Evolutionary conservation across 1,139 yeast genomes (phyloP).

Genomic region (Suhomyces coccinellae): DNA sequence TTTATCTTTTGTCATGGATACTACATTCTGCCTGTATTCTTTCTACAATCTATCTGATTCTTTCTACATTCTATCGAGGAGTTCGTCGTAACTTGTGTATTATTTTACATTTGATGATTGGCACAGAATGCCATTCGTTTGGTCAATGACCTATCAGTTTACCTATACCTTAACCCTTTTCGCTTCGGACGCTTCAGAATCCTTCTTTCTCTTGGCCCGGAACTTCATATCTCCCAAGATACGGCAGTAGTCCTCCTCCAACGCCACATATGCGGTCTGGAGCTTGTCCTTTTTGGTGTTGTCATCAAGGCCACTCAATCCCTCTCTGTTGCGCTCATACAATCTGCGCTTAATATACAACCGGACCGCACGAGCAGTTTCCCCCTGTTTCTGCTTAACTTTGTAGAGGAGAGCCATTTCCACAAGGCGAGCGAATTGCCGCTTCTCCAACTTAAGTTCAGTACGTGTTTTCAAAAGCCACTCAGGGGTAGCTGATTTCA

Average conservation of each 20-base stretch:
- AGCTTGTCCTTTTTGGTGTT: slow-evolving; percentile 65
- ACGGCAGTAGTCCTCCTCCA: slow-evolving; percentile 69
- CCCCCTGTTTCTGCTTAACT: slow-evolving; percentile 29
- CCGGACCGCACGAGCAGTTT: slow-evolving; percentile 46
- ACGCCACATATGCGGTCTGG: slow-evolving; percentile 69
- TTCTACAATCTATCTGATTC: too few species aligned
- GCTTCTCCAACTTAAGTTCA: slow-evolving; percentile 62
- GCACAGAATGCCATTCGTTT: too few species aligned
- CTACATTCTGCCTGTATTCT: too few species aligned
- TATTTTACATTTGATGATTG: too few species aligned
- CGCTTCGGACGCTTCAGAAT: slow-evolving; percentile 4
- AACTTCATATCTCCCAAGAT: slow-evolving; percentile 44
- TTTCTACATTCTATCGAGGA: too few species aligned
- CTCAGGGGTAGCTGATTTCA: slow-evolving; percentile 26
- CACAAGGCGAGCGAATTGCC: slow-evolving; percentile 74
- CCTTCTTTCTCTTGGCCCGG: slow-evolving; percentile 16
- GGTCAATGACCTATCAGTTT: neutral
- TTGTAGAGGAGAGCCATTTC: slow-evolving; percentile 71
- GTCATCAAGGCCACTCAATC: slow-evolving; percentile 63
- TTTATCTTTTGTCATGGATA: too few species aligned
- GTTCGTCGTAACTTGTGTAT: too few species aligned
- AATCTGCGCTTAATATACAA: slow-evolving; percentile 70
- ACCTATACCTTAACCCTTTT: slow-evolving; percentile 6
- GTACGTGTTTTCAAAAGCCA: slow-evolving; percentile 47
- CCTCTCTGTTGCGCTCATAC: slow-evolving; percentile 77